Evolutionary conservation across 1,284 basidiomycete genomes (phyloP), one percentile per base, ranked within the genome.

Genomic region (Lentinula novae-zelandiae): DNA sequence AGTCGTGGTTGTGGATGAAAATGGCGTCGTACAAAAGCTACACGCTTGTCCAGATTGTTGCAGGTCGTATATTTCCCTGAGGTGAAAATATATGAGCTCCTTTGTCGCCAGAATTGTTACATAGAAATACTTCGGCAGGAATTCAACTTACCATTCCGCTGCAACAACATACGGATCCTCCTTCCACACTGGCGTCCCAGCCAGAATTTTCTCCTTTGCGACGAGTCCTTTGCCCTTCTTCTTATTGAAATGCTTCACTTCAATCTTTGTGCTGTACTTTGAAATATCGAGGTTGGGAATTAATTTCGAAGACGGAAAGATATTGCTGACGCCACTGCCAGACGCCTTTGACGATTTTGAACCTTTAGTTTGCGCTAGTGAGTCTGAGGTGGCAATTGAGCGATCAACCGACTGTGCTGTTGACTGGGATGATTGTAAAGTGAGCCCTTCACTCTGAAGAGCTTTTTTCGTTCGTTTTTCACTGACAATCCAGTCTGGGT

Each of bases 201-300:
- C 80, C 10, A 75, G 72, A 61, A 95, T 87, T 53, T 80, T 76
- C 58, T 84, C 81, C 31, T 75, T 83, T 1, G 92, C 90, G 0
- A 95, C 82, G 34, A 96, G 76, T 0, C 94, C 94, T 68, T 96
- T 95, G 8, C 93, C 93, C 69, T 90, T 93, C 63, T 79, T 75
- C 58, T 80, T 77, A 55, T 85, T 79, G 69, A 93, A 94, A 73
- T 87, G 82, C 67, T 80, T 81, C 1, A 90, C 88, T 58, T 83
- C 78, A 10, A 92, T 81, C 68, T 88, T 90, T 4, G 70, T 71
- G 27, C 87, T 85, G 79, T 87, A 88, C 60, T 79, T 80, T 2
- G 71, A 64, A 34, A 89, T 71, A 67, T 92, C 83, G 5, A 94
- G 77, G 20, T 79, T 78, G n/a, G 84, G 71, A 65, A 92, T 86